Base-by-base conservation (phyloP, 2,329 filamentous ascomycete genomes). In the Keithomyces neogunnii region DNA sequence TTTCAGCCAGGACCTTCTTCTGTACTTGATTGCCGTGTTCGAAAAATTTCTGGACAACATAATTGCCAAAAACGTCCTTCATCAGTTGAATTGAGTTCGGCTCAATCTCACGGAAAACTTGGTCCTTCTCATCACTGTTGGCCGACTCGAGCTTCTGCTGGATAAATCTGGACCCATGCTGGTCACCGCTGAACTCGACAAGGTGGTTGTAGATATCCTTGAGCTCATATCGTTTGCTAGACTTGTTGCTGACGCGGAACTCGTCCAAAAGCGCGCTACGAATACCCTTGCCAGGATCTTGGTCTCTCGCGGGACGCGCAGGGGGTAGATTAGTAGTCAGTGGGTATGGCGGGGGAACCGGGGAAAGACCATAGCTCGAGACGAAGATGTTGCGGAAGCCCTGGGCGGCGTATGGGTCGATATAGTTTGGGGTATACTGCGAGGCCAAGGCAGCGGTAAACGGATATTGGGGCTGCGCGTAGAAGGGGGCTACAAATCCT, bases 1-100 rank as follows among this genome's bases (percentile, higher is more conserved):
- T 84, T 56, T 84, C 82, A 1, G 89, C 90, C 42, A 99, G 70
- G 2, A 87, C 78, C 67, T 86, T 90, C 73, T 99, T 99, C 71
- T 99, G 93, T 0, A 85, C 80, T 68, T 96, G 91, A 59, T 89
- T 95, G 39, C 93, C 92, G 66, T 97, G 89, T 66, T 97, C 92
- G 56, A 97, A 96, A 64, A 97, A 85, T 66, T 96, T 97, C 63
- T 99, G 93, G 39, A 97, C 91, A 36, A 99, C 93, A 63, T 97
- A 99, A 67, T 99, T 99, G 50, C 93, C 93, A 63, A 96, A 99
- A 0, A 97, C 86, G 66, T 97, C 93, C 45, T 86, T 92, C 89
- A 96, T 96, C 46, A 99, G 73, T 62, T 92, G 89, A 32, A 95
- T 69, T 1, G 86, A 83, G 58, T 99, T 93, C 1, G 84, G 81